A percentile compares a stretch with the other conserved stretches of the same genome.
Conservation (phyloP, 2,329 filamentous ascomycete genomes). For the Colletotrichum sansevieriae region DNA sequence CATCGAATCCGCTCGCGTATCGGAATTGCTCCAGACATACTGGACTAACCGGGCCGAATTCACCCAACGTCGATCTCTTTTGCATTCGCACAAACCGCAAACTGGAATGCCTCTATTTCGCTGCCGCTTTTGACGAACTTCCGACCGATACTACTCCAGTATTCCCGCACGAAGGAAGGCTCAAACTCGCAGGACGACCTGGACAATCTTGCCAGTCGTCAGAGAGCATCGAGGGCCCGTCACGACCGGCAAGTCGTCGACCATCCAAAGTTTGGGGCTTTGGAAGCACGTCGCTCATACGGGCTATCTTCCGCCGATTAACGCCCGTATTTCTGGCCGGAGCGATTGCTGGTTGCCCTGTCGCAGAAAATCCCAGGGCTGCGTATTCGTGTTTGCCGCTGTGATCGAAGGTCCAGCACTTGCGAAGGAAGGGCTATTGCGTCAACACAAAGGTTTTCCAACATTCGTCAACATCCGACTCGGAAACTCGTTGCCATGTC, state of each 20-base stretch:
- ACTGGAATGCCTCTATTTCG: neutral
- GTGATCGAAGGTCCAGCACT: too few species aligned
- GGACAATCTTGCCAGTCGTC: too few species aligned
- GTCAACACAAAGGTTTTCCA: neutral
- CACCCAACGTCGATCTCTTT: conserved; percentile 11
- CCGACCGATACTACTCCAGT: neutral
- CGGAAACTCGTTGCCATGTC: conserved; percentile 17
- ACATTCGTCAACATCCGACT: neutral
- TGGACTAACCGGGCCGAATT: conserved; percentile 20
- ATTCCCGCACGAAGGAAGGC: neutral
- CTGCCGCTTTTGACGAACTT: neutral
- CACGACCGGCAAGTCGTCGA: neutral
- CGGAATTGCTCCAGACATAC: neutral
- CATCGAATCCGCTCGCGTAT: neutral
- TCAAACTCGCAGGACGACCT: neutral
- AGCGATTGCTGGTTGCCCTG: neutral
- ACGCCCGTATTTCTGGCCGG: neutral
- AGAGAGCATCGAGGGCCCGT: neutral
- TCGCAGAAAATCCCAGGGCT: neutral
- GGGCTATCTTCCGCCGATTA: conserved; percentile 1
- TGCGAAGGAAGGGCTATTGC: neutral
- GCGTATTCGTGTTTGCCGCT: neutral
- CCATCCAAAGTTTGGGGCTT: conserved; percentile 5
- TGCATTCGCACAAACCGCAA: conserved; percentile 1
- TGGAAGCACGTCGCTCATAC: conserved; percentile 2